Evolutionary conservation across 306 rosid genomes (phyloP), one percentile per base, ranked within the genome.

Genomic region (Parietaria judaica): DNA sequence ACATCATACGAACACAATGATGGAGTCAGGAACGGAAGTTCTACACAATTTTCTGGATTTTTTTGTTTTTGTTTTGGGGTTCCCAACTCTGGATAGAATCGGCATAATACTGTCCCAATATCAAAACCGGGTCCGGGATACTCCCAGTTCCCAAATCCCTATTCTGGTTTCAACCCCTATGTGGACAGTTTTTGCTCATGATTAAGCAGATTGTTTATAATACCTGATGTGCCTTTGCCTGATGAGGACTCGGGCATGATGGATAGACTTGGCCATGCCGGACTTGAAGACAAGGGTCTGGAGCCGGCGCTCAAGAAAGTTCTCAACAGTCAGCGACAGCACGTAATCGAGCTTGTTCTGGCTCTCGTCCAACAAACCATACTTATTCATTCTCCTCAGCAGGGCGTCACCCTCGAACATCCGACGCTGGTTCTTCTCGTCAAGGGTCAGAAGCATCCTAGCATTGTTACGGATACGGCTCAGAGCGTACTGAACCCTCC

Each of bases 211-310:
- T 23, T 23, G 31, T 41, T 41, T 5, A 5, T 41, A 14, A 6
- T 72, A 70, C 82, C 77, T 74, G 10, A 78, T 78, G 62, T 74
- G 83, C 73, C 44, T 74, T 45, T 78, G 83, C 60, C 79, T 70
- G 64, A 74, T 78, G 51, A 78, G 70, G 35, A 78, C 83, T 57
- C 83, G 68, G 13, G 79, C 79, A 31, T 74, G 79, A 50, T 78
- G 83, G 56, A 78, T 78, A 4, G 83, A 74, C 65, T 74, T 78
- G n/a, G 83, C 79, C 83, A 78, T 78, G 23, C 79, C 76, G n/a
- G 74, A 70, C 71, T 78, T 78, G 74, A 70, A 78, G 6, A 78
- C 79, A 0, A 73, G 64, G 6, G 79, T 78, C 54, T 73, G 79
- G 11, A 78, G 79, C 8, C 82, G 76, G 11, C 73, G 83, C 69